These are phyloP conservation scores for Talaromyces sp. DNA, from an alignment of 2,329 filamentous ascomycete genomes.

Conservation along the genomic window DNA sequence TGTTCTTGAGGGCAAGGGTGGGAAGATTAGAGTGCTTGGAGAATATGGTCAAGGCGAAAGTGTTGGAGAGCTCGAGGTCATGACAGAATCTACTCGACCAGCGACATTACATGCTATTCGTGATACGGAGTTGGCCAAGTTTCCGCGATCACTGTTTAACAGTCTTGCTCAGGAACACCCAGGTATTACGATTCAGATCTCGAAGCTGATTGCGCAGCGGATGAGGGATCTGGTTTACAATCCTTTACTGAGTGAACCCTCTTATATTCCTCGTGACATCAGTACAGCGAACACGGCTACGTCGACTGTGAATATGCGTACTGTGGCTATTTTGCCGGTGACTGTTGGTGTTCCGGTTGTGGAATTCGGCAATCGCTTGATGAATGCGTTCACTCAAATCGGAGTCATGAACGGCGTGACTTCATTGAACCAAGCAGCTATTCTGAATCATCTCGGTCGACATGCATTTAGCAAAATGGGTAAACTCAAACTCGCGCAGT, in stretches of 20 bases:
- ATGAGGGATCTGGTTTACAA: conserved; percentile 84
- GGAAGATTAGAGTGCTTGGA: conserved; percentile 78
- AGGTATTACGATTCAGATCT: conserved; percentile 98
- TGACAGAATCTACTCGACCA: conserved; percentile 88
- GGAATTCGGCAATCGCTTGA: conserved; percentile 85
- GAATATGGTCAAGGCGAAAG: conserved; percentile 98
- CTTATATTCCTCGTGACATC: conserved; percentile 59
- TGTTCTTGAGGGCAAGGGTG: conserved; percentile 76
- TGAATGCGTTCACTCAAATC: conserved; percentile 84
- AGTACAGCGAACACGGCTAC: conserved; percentile 57
- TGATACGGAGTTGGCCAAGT: conserved; percentile 93
- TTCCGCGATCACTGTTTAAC: conserved; percentile 94
- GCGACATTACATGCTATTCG: conserved; percentile 93
- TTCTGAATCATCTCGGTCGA: conserved; percentile 88
- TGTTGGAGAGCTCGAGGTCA: conserved; percentile 91
- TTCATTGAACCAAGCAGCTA: conserved; percentile 86
- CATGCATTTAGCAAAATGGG: conserved; percentile 98
- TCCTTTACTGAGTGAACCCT: conserved; percentile 61
- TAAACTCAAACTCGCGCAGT: conserved; percentile 91
- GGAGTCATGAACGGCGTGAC: conserved; percentile 86
- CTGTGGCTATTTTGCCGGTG: conserved; percentile 87
- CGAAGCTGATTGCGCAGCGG: conserved; percentile 92
- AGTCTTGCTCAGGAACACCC: conserved; percentile 95
- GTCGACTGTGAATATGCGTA: conserved; percentile 87
- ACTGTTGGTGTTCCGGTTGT: conserved; percentile 89